phyloP scores from a whole-genome alignment of 306 rosid species.

The Carpinus viminea region DNA sequence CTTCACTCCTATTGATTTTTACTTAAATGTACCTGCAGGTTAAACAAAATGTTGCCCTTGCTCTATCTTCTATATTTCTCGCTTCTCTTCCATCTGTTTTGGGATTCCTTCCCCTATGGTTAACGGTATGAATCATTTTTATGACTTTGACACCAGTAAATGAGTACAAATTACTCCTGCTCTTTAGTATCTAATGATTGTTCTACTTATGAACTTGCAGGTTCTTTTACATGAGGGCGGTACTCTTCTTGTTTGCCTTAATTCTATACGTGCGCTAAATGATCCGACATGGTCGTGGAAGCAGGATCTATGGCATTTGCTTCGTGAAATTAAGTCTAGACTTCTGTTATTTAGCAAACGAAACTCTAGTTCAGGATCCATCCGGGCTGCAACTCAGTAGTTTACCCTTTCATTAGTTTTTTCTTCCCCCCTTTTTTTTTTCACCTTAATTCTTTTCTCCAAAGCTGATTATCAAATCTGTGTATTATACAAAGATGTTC shows the following conservation, averaged over 20 bases:
- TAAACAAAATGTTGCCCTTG: conserved; percentile 90
- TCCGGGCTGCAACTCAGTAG: conserved; percentile 47
- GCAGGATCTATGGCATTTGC: conserved; percentile 51
- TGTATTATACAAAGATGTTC: conserved; percentile 18
- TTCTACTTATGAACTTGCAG: conserved; percentile 45
- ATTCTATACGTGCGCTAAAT: conserved; percentile 82
- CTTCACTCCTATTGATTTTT: conserved; percentile 15
- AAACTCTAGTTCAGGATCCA: conserved; percentile 27
- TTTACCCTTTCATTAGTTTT: not conserved
- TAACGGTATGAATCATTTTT: conserved; percentile 66
- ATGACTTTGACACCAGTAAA: conserved; percentile 2
- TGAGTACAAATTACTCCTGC: not conserved
- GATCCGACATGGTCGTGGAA: conserved; percentile 90
- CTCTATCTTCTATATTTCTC: conserved; percentile 70
- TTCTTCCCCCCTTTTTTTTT: not conserved
- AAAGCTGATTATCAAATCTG: conserved; percentile 10
- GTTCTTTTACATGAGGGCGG: conserved; percentile 98
- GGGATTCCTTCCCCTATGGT: conserved; percentile 94
- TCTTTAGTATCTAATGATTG: conserved; percentile 7
- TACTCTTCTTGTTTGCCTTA: conserved; percentile 89
- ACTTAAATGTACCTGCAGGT: conserved; percentile 56
- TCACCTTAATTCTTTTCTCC: not conserved
- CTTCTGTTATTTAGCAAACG: conserved; percentile 23
- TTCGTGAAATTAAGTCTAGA: conserved; percentile 46
- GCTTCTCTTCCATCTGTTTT: conserved; percentile 93